Evolutionary conservation across 331 rosid genomes (phyloP), one percentile per base, ranked within the genome.

Genomic region (Spiraea crenata): DNA sequence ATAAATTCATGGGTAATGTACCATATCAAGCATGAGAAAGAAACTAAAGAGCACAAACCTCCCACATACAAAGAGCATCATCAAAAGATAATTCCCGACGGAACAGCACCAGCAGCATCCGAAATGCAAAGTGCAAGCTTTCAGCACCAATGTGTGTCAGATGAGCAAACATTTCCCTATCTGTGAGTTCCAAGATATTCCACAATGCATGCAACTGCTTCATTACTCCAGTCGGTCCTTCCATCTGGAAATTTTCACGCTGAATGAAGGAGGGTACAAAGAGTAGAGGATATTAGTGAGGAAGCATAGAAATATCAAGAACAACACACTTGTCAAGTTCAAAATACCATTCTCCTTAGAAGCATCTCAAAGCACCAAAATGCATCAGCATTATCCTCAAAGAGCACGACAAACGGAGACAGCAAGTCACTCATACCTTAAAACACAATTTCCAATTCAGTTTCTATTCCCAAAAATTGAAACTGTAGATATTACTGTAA

Each of bases 301-400:
- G 62, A 66, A 63, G 76, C 59, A 74, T 48, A 71, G 40, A 74
- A 34, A 59, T 34, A 71, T 69, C 64, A 52, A 70, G 31, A 52
- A 57, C 67, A 72, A 78, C 35, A 62, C 9, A 72, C 67, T 76
- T 74, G 59, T 80, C 74, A 71, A 82, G 81, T 75, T 72, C 72
- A 59, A 37, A 56, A 65, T 93, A 93, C 98, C 98, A 87, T 86
- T 90, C 98, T 90, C 79, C 98, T 90, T 71, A 93, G 75, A 76
- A 93, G 98, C 97, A 93, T 90, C 85, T 93, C 98, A 84, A 93
- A 93, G 87, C 98, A 93, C 98, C 98, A 93, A 83, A 92, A 93
- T 45, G 98, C 98, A 81, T 93, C 98, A 52, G 98, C 98, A 69
- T 93, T 80, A 59, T 93, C 97, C 84, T 93, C 98, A 70, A 88